Evolutionary conservation across 192 early-diverging fungal genomes (phyloP).

Genomic region (Coemansia sp.): DNA sequence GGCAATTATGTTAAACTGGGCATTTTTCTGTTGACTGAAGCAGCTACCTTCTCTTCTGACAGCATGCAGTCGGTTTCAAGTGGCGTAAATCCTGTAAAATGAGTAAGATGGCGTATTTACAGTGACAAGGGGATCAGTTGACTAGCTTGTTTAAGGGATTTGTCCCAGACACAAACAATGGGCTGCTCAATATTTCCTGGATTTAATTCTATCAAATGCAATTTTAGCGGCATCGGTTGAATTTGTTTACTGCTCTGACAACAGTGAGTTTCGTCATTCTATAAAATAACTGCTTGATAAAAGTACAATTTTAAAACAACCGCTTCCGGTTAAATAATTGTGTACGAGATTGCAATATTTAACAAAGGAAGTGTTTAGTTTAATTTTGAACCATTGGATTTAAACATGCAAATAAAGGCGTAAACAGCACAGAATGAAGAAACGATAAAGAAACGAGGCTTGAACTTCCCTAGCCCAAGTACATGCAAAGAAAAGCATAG

Average conservation of each 20-base stretch:
- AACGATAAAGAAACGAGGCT: not conserved
- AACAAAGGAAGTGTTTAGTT: not conserved
- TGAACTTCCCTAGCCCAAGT: not conserved
- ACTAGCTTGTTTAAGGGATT: not conserved
- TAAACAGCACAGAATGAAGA: not conserved
- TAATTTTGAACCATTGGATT: not conserved
- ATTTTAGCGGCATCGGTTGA: slow-evolving; percentile 3
- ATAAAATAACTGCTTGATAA: not conserved
- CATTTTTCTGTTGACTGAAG: not conserved
- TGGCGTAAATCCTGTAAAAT: not conserved
- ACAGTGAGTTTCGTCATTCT: not conserved
- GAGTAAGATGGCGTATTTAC: not conserved
- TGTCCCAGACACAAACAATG: not conserved
- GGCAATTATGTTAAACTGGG: not conserved
- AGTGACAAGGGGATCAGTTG: not conserved
- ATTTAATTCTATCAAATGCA: not conserved
- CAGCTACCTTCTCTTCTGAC: not conserved
- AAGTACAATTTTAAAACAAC: not conserved
- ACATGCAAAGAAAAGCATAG: not conserved
- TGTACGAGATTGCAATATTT: not conserved
- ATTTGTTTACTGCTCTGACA: not conserved
- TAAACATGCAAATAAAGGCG: not conserved
- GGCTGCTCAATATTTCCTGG: not conserved
- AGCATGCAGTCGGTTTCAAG: not conserved
- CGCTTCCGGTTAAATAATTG: not conserved